Evolutionary conservation across 768 basidiomycete genomes (phyloP).

Genomic region (Tephrocybe sp.): DNA sequence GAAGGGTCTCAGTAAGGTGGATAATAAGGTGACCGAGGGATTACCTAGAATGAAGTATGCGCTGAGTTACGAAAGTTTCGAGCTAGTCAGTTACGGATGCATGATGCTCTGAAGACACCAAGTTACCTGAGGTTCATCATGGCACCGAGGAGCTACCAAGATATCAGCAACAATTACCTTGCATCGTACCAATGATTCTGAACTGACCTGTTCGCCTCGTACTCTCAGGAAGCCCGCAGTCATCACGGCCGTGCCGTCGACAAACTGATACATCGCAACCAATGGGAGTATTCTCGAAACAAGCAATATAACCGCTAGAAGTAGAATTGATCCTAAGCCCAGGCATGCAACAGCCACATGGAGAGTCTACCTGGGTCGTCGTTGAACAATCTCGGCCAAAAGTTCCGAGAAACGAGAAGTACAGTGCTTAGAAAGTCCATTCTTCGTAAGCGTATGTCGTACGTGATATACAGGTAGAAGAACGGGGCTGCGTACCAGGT

Average conservation of each 20-base stretch:
- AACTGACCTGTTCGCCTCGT: conserved; percentile 65
- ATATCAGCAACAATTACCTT: background rate
- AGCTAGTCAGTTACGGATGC: background rate
- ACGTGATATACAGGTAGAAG: too few relatives aligned
- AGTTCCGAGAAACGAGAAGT: conserved; percentile 51
- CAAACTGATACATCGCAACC: conserved; percentile 77
- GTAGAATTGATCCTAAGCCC: background rate
- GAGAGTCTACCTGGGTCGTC: conserved; percentile 47
- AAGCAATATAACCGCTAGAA: conserved; percentile 48
- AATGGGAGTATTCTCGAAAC: conserved; percentile 72
- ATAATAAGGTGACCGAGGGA: background rate
- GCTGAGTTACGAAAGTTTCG: background rate
- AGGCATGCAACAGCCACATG: background rate
- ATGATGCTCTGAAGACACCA: background rate
- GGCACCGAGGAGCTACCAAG: conserved; percentile 60
- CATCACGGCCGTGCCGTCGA: conserved; percentile 71
- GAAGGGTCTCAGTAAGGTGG: background rate
- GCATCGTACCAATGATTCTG: too few relatives aligned
- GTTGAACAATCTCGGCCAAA: conserved; percentile 76
- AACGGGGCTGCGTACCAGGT: background rate
- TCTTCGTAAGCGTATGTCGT: background rate
- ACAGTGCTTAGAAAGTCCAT: background rate
- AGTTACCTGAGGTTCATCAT: conserved; percentile 72
- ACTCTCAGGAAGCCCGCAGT: conserved; percentile 79
- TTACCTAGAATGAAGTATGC: conserved; percentile 1